Base-by-base conservation (phyloP, 2,329 filamentous ascomycete genomes). In the Colletotrichum theobromicola region DNA sequence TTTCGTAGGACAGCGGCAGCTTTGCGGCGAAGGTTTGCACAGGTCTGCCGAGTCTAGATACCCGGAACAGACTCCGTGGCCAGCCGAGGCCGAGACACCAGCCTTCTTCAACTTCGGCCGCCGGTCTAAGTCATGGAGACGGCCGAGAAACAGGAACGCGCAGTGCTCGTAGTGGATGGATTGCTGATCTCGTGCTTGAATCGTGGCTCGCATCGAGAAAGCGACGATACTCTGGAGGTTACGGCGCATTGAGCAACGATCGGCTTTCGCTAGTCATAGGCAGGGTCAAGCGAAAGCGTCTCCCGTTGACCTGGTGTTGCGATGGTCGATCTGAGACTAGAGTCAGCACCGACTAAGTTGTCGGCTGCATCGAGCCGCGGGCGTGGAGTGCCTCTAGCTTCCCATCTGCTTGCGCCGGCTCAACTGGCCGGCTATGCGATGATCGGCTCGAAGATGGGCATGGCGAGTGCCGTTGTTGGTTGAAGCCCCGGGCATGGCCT, bases 401-500 rank as follows among this genome's bases (percentile, higher is more conserved):
- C 53, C 55, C 60, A 55, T 10, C 9, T 57, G 24, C n/a, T 21
- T 32, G 37, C 37, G 61, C 46, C 55, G 61, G 72, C 61, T 42
- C 37, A 18, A 50, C 55, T 66, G 62, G 53, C 61, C 67, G 67
- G 53, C 26, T n/a, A 71, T 66, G 72, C 67, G 67, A 66, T 66
- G 67, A 71, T 66, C 61, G 61, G 61, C 67, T 55, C 50, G 35
- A 50, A 57, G 70, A 62, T 69, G 61, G 55, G 21, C 61, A 66
- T 34, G 8, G 9, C 24, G 53, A 42, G 35, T 46, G 15, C 53
- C 37, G 16, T 26, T 71, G 42, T 53, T 35, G 61, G 37, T 62
- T 26, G 37, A 37, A 35, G 7, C 24, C 32, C 61, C 66, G n/a
- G 67, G 60, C 18, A 62, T 60, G 67, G 35, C 67, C 50, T 57